Percentiles rank a stretch among this genome's conserved stretches.
These are phyloP conservation scores for Plasmodium vivax DNA, from an alignment of 169 alveolate genomes.

Conservation along the genomic window DNA sequence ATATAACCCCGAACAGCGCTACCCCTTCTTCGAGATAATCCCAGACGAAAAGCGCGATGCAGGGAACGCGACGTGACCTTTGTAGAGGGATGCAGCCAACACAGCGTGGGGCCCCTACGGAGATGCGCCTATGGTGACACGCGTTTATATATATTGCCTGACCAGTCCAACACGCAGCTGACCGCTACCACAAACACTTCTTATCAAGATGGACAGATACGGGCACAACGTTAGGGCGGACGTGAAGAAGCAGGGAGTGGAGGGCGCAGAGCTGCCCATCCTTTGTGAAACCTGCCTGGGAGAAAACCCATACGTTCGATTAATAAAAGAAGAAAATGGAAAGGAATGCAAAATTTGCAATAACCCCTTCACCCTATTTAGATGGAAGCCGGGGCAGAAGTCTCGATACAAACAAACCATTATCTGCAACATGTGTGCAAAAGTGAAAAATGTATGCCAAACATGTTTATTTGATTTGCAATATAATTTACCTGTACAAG, in stretches of 20 bases:
- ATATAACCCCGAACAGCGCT: neutral
- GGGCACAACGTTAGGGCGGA: slow-evolving; percentile 88
- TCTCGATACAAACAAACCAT: slow-evolving; percentile 96
- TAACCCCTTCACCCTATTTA: slow-evolving; percentile 97
- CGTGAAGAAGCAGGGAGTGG: slow-evolving; percentile 84
- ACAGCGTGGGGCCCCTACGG: neutral
- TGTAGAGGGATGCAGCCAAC: neutral
- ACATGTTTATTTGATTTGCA: slow-evolving; percentile 97
- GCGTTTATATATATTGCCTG: too few relatives aligned
- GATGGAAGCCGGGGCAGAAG: slow-evolving; percentile 98
- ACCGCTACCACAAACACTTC: neutral
- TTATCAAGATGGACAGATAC: slow-evolving; percentile 81
- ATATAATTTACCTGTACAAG: slow-evolving; percentile 97
- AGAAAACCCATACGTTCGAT: slow-evolving; percentile 96
- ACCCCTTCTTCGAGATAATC: neutral
- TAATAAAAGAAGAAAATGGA: slow-evolving; percentile 95
- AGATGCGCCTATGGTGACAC: neutral
- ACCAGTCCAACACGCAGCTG: neutral
- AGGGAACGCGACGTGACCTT: neutral
- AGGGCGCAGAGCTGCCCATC: slow-evolving; percentile 96
- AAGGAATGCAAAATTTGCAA: slow-evolving; percentile 97
- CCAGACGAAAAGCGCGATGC: neutral
- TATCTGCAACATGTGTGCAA: slow-evolving; percentile 98
- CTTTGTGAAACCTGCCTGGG: slow-evolving; percentile 98
- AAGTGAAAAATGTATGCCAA: slow-evolving; percentile 98